Evolutionary conservation across 192 early-diverging fungal genomes (phyloP).

Genomic region (Jimgerdemannia flammicorona): DNA sequence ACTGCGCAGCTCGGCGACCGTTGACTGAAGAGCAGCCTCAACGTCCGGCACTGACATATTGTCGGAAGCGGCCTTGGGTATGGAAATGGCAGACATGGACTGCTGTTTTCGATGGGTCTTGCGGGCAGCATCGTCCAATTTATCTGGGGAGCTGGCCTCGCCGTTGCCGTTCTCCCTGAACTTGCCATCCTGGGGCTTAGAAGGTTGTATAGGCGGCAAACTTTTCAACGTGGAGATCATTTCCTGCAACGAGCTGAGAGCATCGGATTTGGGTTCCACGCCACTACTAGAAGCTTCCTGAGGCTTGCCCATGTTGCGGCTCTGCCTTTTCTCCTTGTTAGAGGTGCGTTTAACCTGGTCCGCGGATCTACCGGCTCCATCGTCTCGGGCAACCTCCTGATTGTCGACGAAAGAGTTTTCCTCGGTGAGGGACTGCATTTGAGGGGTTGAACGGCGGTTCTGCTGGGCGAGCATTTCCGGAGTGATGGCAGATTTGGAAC

Average conservation of each 20-base stretch:
- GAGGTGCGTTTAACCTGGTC: background rate
- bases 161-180: background rate
- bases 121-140: slow-evolving; percentile 7
- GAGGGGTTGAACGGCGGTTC: slow-evolving; percentile 9
- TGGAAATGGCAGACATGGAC: slow-evolving; percentile 23
- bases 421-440: slow-evolving; percentile 26
- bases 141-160: background rate
- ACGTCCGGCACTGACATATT: slow-evolving; percentile 3
- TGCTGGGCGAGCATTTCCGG: slow-evolving; percentile 21
- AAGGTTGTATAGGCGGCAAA: slow-evolving; percentile 31
- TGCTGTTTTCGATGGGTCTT: slow-evolving; percentile 17
- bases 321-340: background rate
- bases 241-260: slow-evolving; percentile 46
- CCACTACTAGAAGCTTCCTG: background rate
- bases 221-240: slow-evolving; percentile 51
- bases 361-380: background rate
- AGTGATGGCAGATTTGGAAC: slow-evolving; percentile 29
- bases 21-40: slow-evolving; percentile 11
- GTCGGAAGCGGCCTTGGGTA: background rate
- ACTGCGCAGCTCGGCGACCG: slow-evolving; percentile 14
- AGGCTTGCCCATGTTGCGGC: background rate
- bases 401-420: slow-evolving; percentile 10
- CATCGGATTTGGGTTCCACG: slow-evolving; percentile 25
- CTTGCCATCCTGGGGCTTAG: slow-evolving; percentile 7
- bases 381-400: slow-evolving; percentile 5